phyloP scores from a whole-genome alignment of 2,329 filamentous ascomycete species.

The Cordyceps tenuipes region DNA sequence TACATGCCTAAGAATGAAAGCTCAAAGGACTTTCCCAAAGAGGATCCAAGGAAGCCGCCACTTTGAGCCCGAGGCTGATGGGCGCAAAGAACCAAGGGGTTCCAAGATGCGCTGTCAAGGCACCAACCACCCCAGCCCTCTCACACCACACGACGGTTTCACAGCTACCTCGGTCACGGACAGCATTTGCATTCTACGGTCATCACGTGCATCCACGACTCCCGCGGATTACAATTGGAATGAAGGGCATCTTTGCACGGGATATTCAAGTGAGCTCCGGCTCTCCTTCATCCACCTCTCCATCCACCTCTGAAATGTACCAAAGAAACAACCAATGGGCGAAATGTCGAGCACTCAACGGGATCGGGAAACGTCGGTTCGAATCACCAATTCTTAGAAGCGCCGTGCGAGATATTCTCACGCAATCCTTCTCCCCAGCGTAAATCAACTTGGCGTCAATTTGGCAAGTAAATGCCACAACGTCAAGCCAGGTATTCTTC shows the following conservation, averaged over 20 bases:
- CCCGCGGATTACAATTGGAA: not conserved
- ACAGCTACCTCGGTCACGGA: not conserved
- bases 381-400: constrained; percentile 59
- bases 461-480: constrained; percentile 25
- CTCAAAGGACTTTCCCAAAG: not conserved
- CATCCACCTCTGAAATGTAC: not conserved
- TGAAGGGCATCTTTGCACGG: not conserved
- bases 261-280: not conserved
- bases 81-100: not conserved
- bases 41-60: not conserved
- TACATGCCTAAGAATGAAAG: not conserved
- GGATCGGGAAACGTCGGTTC: constrained; percentile 48
- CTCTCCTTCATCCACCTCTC: not conserved
- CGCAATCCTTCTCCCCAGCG: constrained; percentile 47
- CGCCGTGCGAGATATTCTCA: constrained; percentile 35
- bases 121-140: not conserved
- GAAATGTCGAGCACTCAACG: constrained; percentile 56
- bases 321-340: not conserved
- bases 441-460: constrained; percentile 47
- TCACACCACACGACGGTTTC: not conserved
- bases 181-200: not conserved
- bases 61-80: not conserved
- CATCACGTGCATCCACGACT: not conserved
- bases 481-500: constrained; percentile 48
- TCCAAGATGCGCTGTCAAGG: not conserved